phyloP scores from a whole-genome alignment of 1,284 basidiomycete species.

The Cystobasidium sp. region DNA sequence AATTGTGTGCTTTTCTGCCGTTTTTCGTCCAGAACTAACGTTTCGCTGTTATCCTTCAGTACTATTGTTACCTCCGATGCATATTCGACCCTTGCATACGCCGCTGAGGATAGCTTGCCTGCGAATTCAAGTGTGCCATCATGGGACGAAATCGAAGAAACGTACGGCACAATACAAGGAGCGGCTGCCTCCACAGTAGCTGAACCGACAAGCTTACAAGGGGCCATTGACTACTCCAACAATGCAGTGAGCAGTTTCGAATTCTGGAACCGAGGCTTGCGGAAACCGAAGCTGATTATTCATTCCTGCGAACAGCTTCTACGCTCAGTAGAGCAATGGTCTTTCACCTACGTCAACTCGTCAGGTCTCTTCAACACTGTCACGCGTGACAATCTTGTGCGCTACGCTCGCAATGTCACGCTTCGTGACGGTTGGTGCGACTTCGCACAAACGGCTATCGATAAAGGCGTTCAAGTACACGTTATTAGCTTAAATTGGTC shows the following conservation, averaged over 20 bases:
- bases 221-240: conserved; percentile 16
- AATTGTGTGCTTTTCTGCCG: neutral
- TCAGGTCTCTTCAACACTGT: conserved; percentile 27
- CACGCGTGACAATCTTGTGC: neutral
- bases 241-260: neutral
- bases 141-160: conserved; percentile 17
- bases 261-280: no score
- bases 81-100: conserved; percentile 18
- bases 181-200: conserved; percentile 3
- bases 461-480: conserved; percentile 21
- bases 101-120: conserved; percentile 21
- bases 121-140: conserved; percentile 11
- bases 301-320: conserved; percentile 9
- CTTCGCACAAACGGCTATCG: conserved; percentile 25
- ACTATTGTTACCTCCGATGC: conserved; percentile 32
- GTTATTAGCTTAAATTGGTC: conserved; percentile 36
- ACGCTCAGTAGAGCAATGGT: conserved; percentile 14
- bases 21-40: neutral
- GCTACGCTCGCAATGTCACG: conserved; percentile 28
- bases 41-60: neutral
- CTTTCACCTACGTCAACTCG: conserved; percentile 13
- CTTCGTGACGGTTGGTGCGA: conserved; percentile 38
- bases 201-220: conserved; percentile 2
- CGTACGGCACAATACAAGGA: conserved; percentile 5
- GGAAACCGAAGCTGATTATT: neutral